These are phyloP conservation scores for Paramecium primaurelia DNA, from an alignment of 73 alveolate species.

Conservation along the genomic window DNA sequence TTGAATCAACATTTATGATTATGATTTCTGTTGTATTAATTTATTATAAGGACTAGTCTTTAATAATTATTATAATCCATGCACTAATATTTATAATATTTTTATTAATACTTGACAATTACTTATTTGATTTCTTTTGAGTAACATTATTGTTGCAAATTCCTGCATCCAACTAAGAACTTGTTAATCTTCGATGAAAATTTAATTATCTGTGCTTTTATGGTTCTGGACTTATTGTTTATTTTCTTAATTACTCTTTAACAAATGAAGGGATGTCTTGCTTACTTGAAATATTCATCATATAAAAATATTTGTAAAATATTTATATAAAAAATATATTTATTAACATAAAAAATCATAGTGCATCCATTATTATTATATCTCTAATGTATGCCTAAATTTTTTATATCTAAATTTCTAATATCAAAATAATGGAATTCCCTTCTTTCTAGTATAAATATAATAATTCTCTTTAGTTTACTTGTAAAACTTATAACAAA, in stretches of 20 bases:
- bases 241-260: not conserved
- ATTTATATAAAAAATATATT: not conserved
- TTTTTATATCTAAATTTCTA: not conserved
- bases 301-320: not conserved
- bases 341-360: not conserved
- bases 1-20: not conserved
- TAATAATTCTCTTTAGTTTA: not conserved
- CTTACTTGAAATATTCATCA: not conserved
- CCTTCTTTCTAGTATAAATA: not conserved
- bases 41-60: slow-evolving; percentile 46
- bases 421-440: not conserved
- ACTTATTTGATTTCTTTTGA: not conserved
- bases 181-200: slow-evolving; percentile 19
- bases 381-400: not conserved
- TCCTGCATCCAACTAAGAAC: slow-evolving; percentile 2
- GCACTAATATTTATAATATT: not conserved
- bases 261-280: slow-evolving; percentile 31
- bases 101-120: not conserved
- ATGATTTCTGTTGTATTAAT: slow-evolving; percentile 2
- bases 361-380: not conserved
- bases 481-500: not conserved
- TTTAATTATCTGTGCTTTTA: not conserved
- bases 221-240: slow-evolving; percentile 39
- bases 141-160: not conserved
- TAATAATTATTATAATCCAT: not conserved